phyloP scores from a whole-genome alignment of 192 early-diverging fungal genomes.

The Chytriomyces confervae region DNA sequence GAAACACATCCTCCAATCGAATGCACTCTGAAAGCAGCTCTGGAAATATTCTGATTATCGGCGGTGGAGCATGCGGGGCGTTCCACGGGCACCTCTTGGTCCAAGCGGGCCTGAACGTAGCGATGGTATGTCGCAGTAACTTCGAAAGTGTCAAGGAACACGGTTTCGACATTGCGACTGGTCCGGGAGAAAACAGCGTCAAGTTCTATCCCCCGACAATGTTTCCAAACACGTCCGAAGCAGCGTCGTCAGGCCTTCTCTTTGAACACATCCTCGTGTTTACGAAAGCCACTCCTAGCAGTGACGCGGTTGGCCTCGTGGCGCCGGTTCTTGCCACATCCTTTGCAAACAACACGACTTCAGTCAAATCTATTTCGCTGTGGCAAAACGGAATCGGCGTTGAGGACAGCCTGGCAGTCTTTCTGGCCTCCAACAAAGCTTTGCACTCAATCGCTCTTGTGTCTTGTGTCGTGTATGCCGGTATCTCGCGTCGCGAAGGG shows the following conservation, averaged over 20 bases:
- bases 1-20: no score
- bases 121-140: constrained; percentile 15
- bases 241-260: neutral
- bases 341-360: neutral
- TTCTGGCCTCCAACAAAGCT: neutral
- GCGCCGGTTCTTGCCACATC: neutral
- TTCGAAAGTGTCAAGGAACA: neutral
- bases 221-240: neutral
- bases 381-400: constrained; percentile 27
- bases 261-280: constrained; percentile 13
- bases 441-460: constrained; percentile 4
- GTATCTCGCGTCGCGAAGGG: neutral
- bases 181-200: neutral
- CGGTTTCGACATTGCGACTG: neutral
- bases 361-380: neutral
- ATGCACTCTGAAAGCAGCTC: neutral
- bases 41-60: constrained; percentile 8
- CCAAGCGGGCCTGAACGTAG: neutral
- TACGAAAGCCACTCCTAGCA: constrained; percentile 5
- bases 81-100: neutral
- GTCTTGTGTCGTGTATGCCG: constrained; percentile 5
- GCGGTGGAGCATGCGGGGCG: constrained; percentile 18
- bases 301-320: neutral
- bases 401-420: neutral
- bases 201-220: neutral